These are phyloP conservation scores for Colletotrichum sp. DNA, from an alignment of 2,329 filamentous ascomycete species.

Conservation along the genomic window DNA sequence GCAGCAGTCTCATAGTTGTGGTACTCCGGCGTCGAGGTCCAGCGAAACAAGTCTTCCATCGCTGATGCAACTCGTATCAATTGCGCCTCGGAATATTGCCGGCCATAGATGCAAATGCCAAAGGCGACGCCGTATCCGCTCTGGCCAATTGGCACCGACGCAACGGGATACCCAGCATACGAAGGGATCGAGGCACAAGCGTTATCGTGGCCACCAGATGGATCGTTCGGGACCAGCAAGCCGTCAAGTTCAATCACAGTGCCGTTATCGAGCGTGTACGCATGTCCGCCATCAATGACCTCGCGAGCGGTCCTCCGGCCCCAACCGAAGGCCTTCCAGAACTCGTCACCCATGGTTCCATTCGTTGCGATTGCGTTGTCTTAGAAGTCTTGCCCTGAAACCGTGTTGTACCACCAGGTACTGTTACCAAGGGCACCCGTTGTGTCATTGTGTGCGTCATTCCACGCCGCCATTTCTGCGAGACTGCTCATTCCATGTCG, in stretches of 20 bases:
- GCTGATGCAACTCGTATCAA: background rate
- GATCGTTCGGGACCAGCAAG: constrained; percentile 9
- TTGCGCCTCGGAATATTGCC: background rate
- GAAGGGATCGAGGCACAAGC: constrained; percentile 8
- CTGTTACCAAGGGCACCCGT: constrained; percentile 20
- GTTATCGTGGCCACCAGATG: background rate
- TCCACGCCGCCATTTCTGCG: constrained; percentile 21
- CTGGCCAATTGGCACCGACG: background rate
- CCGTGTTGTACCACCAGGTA: constrained; percentile 23
- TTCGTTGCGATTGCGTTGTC: constrained; percentile 10
- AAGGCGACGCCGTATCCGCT: background rate
- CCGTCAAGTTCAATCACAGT: background rate
- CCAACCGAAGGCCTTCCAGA: constrained; percentile 16
- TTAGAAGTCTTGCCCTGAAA: constrained; percentile 19
- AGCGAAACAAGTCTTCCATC: background rate
- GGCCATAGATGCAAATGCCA: background rate
- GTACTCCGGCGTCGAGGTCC: background rate
- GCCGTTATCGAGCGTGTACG: background rate
- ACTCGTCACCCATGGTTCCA: constrained; percentile 1
- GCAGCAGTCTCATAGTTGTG: background rate
- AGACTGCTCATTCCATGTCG: constrained; percentile 19
- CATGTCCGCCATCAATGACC: constrained; percentile 12
- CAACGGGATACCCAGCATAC: constrained; percentile 5
- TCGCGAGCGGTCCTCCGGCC: constrained; percentile 6
- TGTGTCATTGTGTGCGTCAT: constrained; percentile 7